Conservation (phyloP, 495 filamentous ascomycete genomes). For the Penicillium dipodomyicola region DNA sequence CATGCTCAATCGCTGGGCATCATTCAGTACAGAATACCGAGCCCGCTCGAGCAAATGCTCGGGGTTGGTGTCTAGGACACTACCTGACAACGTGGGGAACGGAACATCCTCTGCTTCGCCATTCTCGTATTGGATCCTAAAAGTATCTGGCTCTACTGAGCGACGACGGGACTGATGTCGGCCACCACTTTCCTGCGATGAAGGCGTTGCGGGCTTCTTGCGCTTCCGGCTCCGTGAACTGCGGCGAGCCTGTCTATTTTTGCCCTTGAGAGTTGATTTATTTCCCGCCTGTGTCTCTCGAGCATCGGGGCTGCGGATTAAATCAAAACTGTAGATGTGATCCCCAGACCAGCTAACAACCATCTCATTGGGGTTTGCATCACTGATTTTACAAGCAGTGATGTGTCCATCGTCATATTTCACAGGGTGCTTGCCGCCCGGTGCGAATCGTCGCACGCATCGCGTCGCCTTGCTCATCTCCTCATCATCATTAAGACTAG, state of each 20-base stretch:
- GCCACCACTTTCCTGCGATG: constrained; percentile 43
- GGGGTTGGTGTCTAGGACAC: constrained; percentile 22
- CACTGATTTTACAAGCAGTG: constrained; percentile 76
- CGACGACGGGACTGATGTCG: constrained; percentile 45
- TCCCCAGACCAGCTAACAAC: constrained; percentile 76
- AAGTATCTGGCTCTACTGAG: constrained; percentile 33
- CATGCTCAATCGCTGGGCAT: constrained; percentile 50
- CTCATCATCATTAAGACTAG: constrained; percentile 50
- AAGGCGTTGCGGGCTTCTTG: constrained; percentile 49
- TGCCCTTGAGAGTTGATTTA: constrained; percentile 17
- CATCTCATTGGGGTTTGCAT: constrained; percentile 71
- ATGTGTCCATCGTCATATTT: constrained; percentile 61
- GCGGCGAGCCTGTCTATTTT: constrained; percentile 17
- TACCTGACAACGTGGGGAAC: constrained; percentile 34
- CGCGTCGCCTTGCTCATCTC: constrained; percentile 60
- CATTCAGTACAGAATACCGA: constrained; percentile 45
- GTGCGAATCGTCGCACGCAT: constrained; percentile 70
- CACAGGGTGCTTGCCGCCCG: constrained; percentile 55
- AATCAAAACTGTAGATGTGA: constrained; percentile 71
- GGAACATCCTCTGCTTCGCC: constrained; percentile 58
- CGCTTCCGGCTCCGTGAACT: constrained; percentile 52
- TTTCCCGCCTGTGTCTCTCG: constrained; percentile 30
- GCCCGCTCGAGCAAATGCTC: constrained; percentile 39
- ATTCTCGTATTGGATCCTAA: constrained; percentile 61
- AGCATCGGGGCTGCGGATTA: constrained; percentile 61